These are phyloP conservation scores for Pseudocercospora pini-densiflorae DNA, from an alignment of 2,329 filamentous ascomycete genomes.

Conservation along the genomic window DNA sequence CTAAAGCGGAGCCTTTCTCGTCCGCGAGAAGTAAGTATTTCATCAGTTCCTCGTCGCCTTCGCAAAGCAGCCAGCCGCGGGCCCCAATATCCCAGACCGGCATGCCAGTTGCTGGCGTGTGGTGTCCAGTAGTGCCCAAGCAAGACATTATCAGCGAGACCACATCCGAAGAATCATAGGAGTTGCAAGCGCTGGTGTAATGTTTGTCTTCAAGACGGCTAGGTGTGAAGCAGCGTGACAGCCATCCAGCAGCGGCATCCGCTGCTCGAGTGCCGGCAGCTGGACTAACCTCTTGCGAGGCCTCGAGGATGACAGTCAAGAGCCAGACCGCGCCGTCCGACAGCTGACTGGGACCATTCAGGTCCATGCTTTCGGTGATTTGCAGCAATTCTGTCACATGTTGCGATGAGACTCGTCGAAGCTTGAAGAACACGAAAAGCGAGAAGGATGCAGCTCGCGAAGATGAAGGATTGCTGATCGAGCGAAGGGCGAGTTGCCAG, in stretches of 20 bases:
- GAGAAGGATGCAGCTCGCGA: slow-evolving; percentile 79
- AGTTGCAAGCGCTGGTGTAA: slow-evolving; percentile 68
- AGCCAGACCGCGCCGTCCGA: slow-evolving; percentile 79
- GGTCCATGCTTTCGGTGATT: slow-evolving; percentile 76
- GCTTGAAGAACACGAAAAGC: slow-evolving; percentile 69
- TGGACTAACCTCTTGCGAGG: slow-evolving; percentile 69
- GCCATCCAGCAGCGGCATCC: slow-evolving; percentile 78
- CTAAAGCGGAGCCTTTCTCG: slow-evolving; percentile 3
- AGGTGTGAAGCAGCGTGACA: slow-evolving; percentile 80
- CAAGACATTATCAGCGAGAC: slow-evolving; percentile 71
- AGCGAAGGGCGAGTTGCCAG: slow-evolving; percentile 76
- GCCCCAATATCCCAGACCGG: slow-evolving; percentile 47
- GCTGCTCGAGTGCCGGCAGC: slow-evolving; percentile 69
- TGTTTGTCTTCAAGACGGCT: slow-evolving; percentile 63
- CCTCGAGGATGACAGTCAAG: slow-evolving; percentile 70
- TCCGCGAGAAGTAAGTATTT: slow-evolving; percentile 55
- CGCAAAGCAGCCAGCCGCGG: slow-evolving; percentile 49
- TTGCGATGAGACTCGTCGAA: slow-evolving; percentile 69
- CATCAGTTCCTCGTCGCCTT: slow-evolving; percentile 48
- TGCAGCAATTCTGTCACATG: slow-evolving; percentile 71
- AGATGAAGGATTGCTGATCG: slow-evolving; percentile 69
- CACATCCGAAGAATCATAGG: slow-evolving; percentile 68
- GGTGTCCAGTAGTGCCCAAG: slow-evolving; percentile 57
- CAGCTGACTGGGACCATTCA: slow-evolving; percentile 77
- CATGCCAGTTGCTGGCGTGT: slow-evolving; percentile 34